Percentiles rank a stretch among this genome's conserved stretches.
Conservation (phyloP, 768 basidiomycete species). For the Crassisporium funariophilum region DNA sequence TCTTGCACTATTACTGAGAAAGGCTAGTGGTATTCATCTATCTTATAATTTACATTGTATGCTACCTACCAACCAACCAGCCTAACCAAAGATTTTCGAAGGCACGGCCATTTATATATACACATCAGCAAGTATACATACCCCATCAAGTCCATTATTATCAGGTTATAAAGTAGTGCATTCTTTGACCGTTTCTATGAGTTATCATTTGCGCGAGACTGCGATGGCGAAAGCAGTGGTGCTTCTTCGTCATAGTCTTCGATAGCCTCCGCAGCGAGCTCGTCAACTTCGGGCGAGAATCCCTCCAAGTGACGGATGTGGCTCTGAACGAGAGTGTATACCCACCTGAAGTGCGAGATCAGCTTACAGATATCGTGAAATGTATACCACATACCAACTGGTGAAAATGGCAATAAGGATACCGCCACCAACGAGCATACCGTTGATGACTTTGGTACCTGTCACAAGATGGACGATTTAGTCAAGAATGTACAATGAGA, state of each 20-base stretch:
- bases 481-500: not conserved
- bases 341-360: constrained; percentile 45
- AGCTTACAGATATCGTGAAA: constrained; percentile 6
- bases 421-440: constrained; percentile 59
- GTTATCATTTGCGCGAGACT: too few relatives aligned
- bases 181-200: too few relatives aligned
- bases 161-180: constrained; percentile 2
- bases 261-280: constrained; percentile 58
- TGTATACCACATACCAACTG: constrained; percentile 57
- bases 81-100: not conserved
- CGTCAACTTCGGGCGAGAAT: constrained; percentile 49
- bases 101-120: constrained; percentile 10
- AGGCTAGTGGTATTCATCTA: constrained; percentile 5
- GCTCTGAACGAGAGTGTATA: constrained; percentile 64
- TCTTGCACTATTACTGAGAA: constrained; percentile 90
- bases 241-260: constrained; percentile 64
- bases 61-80: not conserved
- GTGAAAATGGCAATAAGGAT: constrained; percentile 57
- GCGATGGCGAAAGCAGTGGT: constrained; percentile 48
- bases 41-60: constrained; percentile 19
- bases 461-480: constrained; percentile 13
- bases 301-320: constrained; percentile 60
- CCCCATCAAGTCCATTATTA: constrained; percentile 6
- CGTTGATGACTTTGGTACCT: constrained; percentile 71
- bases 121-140: constrained; percentile 12